Evolutionary conservation across 23 red algal species (phyloP).

Genomic region (Gracilaria domingensis): DNA sequence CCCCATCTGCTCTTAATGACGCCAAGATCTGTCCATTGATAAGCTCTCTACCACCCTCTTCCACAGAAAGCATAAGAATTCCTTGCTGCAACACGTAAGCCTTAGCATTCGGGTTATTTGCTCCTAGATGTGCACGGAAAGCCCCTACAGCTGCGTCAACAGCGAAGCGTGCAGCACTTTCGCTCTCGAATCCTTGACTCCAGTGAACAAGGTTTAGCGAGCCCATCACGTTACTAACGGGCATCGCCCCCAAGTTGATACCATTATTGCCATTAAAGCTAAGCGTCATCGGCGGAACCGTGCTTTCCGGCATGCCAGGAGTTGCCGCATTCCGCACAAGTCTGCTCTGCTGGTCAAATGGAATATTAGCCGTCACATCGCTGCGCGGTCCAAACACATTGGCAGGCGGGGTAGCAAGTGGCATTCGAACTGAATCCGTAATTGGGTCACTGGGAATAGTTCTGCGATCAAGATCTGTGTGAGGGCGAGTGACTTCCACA

Average conservation of each 20-base stretch:
- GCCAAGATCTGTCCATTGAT: background rate
- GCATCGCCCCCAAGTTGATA: slow-evolving; percentile 1
- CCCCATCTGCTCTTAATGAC: background rate
- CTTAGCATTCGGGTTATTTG: background rate
- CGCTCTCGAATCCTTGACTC: slow-evolving; percentile 53
- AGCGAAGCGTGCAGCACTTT: slow-evolving; percentile 39
- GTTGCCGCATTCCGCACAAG: background rate
- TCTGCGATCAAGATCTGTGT: slow-evolving; percentile 23
- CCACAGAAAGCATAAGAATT: slow-evolving; percentile 2
- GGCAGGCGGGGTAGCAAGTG: background rate
- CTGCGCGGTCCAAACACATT: slow-evolving; percentile 24
- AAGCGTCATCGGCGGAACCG: background rate
- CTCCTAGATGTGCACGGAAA: slow-evolving; percentile 19
- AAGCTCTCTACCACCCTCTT: background rate
- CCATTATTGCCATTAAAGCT: background rate
- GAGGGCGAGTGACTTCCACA: background rate
- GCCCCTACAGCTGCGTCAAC: slow-evolving; percentile 30
- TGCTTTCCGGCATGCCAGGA: background rate
- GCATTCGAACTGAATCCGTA: slow-evolving; percentile 34
- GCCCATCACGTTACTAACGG: background rate
- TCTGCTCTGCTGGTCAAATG: slow-evolving; percentile 26
- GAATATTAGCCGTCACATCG: background rate
- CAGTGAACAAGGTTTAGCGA: slow-evolving; percentile 20
- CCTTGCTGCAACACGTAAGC: slow-evolving; percentile 45
- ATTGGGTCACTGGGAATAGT: background rate